Percentiles rank a stretch among this genome's conserved stretches.
phyloP scores from a whole-genome alignment of 225 moss, liverwort and hornwort species.

The Polytrichum formosum region DNA sequence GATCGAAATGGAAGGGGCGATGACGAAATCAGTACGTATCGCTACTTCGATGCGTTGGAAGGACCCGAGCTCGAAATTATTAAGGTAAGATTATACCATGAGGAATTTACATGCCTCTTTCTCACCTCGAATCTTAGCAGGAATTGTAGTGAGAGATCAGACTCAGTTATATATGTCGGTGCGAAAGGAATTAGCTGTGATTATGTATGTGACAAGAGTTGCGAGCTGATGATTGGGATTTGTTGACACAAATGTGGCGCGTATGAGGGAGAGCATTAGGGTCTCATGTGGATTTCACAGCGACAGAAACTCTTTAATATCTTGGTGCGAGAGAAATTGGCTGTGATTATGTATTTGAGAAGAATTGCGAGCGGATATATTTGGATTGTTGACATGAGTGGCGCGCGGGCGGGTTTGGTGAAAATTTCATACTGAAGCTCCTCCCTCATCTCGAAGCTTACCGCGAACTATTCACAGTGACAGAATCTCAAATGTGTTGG shows the following conservation, averaged over 20 bases:
- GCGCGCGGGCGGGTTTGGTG: too few relatives aligned
- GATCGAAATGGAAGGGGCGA: constrained; percentile 16
- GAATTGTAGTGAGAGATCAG: background rate
- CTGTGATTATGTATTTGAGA: too few relatives aligned
- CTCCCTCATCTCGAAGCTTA: too few relatives aligned
- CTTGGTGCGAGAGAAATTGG: too few relatives aligned
- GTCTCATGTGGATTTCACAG: too few relatives aligned
- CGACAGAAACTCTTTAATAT: too few relatives aligned
- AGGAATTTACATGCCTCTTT: background rate
- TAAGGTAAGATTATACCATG: constrained; percentile 11
- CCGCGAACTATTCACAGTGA: too few relatives aligned
- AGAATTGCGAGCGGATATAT: too few relatives aligned
- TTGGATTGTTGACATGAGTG: too few relatives aligned
- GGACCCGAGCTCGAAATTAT: constrained; percentile 55
- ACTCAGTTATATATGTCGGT: background rate
- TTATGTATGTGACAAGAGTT: background rate
- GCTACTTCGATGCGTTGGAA: constrained; percentile 50
- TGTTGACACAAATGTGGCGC: background rate
- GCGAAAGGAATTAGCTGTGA: background rate
- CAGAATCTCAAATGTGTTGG: too few relatives aligned
- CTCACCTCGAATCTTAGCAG: background rate
- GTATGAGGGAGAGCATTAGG: too few relatives aligned
- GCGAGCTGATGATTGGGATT: background rate
- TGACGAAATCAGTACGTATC: constrained; percentile 24
- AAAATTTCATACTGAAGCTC: too few relatives aligned